These are phyloP conservation scores for Lathyrus oleraceus DNA, from an alignment of 306 rosid genomes.

Conservation along the genomic window DNA sequence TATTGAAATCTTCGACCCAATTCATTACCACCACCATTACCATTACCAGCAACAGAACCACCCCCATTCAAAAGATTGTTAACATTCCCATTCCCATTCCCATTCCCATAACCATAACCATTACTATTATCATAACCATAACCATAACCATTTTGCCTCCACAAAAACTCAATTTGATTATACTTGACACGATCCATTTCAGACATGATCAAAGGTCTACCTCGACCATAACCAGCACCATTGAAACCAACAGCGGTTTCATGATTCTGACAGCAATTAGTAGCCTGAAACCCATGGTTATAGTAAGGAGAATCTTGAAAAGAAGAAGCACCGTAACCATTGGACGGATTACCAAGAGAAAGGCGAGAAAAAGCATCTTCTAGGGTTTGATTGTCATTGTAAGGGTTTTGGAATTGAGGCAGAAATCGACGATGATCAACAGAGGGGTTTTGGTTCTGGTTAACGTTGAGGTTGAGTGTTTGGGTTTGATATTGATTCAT, in stretches of 20 bases:
- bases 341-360: slow-evolving; percentile 1
- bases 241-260: neutral
- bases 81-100: neutral
- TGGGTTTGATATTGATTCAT: neutral
- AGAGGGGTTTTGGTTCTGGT: neutral
- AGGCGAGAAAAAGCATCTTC: slow-evolving; percentile 47
- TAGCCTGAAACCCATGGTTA: neutral
- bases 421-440: neutral
- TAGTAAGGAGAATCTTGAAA: neutral
- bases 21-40: neutral
- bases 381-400: slow-evolving; percentile 28
- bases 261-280: neutral
- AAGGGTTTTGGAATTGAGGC: neutral
- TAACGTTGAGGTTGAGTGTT: neutral
- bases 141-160: slow-evolving; percentile 1
- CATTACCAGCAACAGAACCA: neutral
- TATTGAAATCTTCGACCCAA: neutral
- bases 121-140: neutral
- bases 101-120: neutral
- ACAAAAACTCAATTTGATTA: neutral
- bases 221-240: neutral
- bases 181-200: too few relatives aligned
- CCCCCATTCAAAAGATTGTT: slow-evolving; percentile 18
- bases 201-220: neutral
- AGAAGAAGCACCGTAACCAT: neutral